Base-by-base conservation (phyloP, 1,284 basidiomycete genomes). In the Microbotryum lychnidis-dioicae region DNA sequence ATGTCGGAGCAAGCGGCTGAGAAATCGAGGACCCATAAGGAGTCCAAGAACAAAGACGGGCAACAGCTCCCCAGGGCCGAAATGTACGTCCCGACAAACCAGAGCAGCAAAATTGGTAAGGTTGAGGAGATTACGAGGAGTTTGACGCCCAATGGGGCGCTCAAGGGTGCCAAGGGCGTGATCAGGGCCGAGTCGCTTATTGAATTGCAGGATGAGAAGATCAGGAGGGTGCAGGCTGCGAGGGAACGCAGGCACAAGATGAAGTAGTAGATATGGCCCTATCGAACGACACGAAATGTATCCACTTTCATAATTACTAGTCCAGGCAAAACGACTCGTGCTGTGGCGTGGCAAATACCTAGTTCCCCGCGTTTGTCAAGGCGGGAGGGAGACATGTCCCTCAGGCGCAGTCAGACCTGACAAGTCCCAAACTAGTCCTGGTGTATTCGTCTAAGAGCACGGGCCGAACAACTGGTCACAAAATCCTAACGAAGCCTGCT, bases 1-100 rank as follows among this genome's bases (percentile, higher is more conserved):
- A 64, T 62, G 50, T 57, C 54, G 57, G 54, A 67, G 6, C 58
- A 67, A 37, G 61, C 62, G 31, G 44, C 23, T 33, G 45, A 56
- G 18, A 55, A 61, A 6, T 45, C 57, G 31, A 55, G 56, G 55
- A 53, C 55, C 9, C 60, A 59, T 54, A 58, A 61, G 29, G 7
- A 59, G 45, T n/a, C 44, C 9, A 6, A 20, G 16, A 37, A 51
- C 48, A 58, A 59, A 44, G 55, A 56, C 9, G 20, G 18, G 25
- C 23, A 53, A 31, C n/a, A 25, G n/a, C 29, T 31, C 14, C n/a
- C n/a, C 23, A 42, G 25, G 20, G 31, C 33, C 18, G 51, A 53
- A 20, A 53, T 53, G n/a, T 53, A 53, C 31, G 51, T 29, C n/a
- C 51, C 51, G 23, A n/a, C 51, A 9, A 33, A 33, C 6, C 51